A percentile compares a stretch with the other conserved stretches of the same genome.
Conservation (phyloP, 2,329 filamentous ascomycete species). For the Taxawa tesnikishii region DNA sequence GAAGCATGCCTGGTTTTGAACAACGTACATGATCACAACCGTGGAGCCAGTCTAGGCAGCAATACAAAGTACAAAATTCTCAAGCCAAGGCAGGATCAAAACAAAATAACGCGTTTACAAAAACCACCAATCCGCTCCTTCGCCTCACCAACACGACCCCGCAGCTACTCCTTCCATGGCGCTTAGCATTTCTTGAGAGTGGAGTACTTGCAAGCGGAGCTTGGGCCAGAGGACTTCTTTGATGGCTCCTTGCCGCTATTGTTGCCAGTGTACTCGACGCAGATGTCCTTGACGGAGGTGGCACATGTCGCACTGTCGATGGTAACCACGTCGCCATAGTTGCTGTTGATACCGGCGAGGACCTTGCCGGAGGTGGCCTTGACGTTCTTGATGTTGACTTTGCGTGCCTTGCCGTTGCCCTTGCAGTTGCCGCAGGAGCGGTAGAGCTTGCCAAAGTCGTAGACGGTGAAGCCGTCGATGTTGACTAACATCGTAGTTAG, state of each 20-base stretch:
- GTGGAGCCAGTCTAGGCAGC: no score
- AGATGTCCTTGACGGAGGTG: slow-evolving; percentile 21
- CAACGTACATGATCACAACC: no score
- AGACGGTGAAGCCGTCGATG: no score
- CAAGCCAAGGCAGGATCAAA: no score
- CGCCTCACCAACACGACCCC: no score
- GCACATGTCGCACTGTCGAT: slow-evolving; percentile 29
- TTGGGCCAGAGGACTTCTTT: slow-evolving; percentile 18
- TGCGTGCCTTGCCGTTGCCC: slow-evolving; percentile 25
- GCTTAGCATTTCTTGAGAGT: no score
- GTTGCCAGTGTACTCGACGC: slow-evolving; percentile 23
- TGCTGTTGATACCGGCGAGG: slow-evolving; percentile 38
- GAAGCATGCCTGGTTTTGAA: no score
- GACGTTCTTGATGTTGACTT: slow-evolving; percentile 32
- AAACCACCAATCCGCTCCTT: no score
- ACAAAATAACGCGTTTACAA: no score
- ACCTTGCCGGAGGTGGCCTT: slow-evolving; percentile 29
- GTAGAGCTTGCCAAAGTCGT: slow-evolving; percentile 37
- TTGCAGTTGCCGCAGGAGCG: slow-evolving; percentile 39
- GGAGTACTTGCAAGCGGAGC: slow-evolving; percentile 21
- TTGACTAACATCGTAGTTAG: no score
- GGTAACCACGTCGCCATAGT: slow-evolving; percentile 34
- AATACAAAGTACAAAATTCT: no score
- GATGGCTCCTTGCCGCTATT: slow-evolving; percentile 21
- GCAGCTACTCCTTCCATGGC: no score